Evolutionary conservation across 768 basidiomycete genomes (phyloP).

Genomic region (Pisolithus microcarpus): DNA sequence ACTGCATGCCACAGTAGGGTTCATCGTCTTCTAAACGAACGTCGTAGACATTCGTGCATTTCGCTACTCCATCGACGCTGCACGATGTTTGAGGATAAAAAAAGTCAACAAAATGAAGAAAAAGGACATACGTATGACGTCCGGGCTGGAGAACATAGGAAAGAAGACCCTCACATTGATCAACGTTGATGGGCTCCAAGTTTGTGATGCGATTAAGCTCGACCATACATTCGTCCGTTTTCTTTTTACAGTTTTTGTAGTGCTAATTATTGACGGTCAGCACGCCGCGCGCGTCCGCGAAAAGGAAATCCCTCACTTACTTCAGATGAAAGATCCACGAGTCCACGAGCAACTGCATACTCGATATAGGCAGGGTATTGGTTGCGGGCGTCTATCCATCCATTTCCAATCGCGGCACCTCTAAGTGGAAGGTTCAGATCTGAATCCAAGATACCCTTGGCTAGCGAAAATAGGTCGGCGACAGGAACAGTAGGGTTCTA

Average conservation of each 20-base stretch:
- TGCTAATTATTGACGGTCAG: constrained; percentile 32
- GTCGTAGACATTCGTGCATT: constrained; percentile 94
- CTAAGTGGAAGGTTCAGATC: constrained; percentile 54
- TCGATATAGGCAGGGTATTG: constrained; percentile 92
- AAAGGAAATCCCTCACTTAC: constrained; percentile 32
- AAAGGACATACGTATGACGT: constrained; percentile 15
- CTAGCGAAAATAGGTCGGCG: constrained; percentile 32
- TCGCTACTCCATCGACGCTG: constrained; percentile 60
- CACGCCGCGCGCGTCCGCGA: background rate
- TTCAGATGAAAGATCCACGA: constrained; percentile 65
- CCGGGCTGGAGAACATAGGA: constrained; percentile 30
- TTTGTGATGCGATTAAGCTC: constrained; percentile 29
- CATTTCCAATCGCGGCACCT: constrained; percentile 92
- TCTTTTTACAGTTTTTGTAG: constrained; percentile 52
- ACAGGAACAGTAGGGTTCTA: background rate
- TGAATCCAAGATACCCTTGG: constrained; percentile 66
- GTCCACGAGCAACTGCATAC: constrained; percentile 70
- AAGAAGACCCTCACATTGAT: constrained; percentile 56
- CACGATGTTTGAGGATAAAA: background rate
- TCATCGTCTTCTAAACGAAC: constrained; percentile 77
- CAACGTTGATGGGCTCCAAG: constrained; percentile 51
- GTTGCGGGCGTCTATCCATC: constrained; percentile 86
- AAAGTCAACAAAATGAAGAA: background rate
- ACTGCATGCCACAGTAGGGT: constrained; percentile 96
- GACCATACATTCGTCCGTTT: constrained; percentile 53